These are phyloP conservation scores for Penicillium silybi DNA, from an alignment of 495 filamentous ascomycete genomes.

Conservation along the genomic window DNA sequence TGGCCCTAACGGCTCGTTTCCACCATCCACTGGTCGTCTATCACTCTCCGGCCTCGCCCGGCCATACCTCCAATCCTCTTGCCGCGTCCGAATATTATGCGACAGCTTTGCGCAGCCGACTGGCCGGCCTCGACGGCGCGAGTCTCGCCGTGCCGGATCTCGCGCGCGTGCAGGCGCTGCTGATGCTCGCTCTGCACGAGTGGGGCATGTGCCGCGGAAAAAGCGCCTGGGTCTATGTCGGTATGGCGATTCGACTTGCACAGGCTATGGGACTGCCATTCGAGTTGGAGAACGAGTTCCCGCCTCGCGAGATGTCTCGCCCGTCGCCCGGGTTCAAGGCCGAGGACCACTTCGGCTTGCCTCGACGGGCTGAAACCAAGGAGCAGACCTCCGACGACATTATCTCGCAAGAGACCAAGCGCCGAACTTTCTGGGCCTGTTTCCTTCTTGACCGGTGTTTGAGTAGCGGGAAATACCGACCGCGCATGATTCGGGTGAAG, in stretches of 20 bases:
- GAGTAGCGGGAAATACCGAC: slow-evolving; percentile 69
- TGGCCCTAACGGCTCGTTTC: slow-evolving; percentile 77
- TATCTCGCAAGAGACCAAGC: slow-evolving; percentile 69
- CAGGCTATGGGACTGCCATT: slow-evolving; percentile 68
- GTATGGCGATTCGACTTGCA: slow-evolving; percentile 70
- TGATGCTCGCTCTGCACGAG: slow-evolving; percentile 83
- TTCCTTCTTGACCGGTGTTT: slow-evolving; percentile 79
- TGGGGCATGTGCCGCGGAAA: slow-evolving; percentile 77
- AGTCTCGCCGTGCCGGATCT: slow-evolving; percentile 55
- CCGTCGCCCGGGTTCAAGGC: slow-evolving; percentile 34
- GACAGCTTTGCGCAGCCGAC: slow-evolving; percentile 60
- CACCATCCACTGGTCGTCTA: slow-evolving; percentile 65
- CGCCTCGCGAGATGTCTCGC: slow-evolving; percentile 37
- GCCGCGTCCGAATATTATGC: slow-evolving; percentile 78
- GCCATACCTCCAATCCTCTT: slow-evolving; percentile 53
- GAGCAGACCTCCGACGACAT: slow-evolving; percentile 50
- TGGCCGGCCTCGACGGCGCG: slow-evolving; percentile 52
- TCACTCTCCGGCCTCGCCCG: slow-evolving; percentile 48
- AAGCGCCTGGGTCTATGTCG: slow-evolving; percentile 74
- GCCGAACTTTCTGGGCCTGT: slow-evolving; percentile 83
- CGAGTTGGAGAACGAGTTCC: slow-evolving; percentile 50
- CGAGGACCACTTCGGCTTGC: slow-evolving; percentile 44
- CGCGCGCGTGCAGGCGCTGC: slow-evolving; percentile 67
- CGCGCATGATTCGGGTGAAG: slow-evolving; percentile 62
- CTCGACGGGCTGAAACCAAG: slow-evolving; percentile 30